Evolutionary conservation across 2,329 filamentous ascomycete genomes (phyloP).

Genomic region (Fusarium sp.): DNA sequence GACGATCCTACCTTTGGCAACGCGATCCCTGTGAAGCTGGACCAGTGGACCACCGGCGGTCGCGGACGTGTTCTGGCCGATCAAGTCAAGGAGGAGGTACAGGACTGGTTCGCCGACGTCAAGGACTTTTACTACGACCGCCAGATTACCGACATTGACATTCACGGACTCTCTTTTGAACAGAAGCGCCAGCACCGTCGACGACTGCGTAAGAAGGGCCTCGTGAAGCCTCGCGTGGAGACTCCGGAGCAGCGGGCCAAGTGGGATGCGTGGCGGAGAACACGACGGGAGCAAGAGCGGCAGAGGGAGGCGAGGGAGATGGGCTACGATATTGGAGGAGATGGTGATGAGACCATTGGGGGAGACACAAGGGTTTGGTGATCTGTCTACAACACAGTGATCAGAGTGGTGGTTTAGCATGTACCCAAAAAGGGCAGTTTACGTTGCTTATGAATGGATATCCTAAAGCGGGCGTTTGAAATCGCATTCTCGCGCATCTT

Average conservation of each 20-base stretch:
- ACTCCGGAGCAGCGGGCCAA: slow-evolving; percentile 59
- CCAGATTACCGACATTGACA: slow-evolving; percentile 62
- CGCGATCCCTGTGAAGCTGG: slow-evolving; percentile 73
- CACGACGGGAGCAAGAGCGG: slow-evolving; percentile 58
- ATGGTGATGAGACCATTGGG: slow-evolving; percentile 51
- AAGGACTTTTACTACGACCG: slow-evolving; percentile 62
- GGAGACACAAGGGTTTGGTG: slow-evolving; percentile 51
- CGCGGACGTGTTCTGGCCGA: slow-evolving; percentile 59
- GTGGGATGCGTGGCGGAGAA: slow-evolving; percentile 62
- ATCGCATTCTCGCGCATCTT: slow-evolving; percentile 18
- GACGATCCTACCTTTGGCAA: slow-evolving; percentile 73
- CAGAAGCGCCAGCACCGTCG: slow-evolving; percentile 65
- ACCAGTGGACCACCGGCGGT: slow-evolving; percentile 72
- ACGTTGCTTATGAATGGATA: slow-evolving; percentile 38
- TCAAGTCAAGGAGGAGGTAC: slow-evolving; percentile 59
- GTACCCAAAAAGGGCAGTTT: slow-evolving; percentile 4
- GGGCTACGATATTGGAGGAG: slow-evolving; percentile 56
- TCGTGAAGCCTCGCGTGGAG: slow-evolving; percentile 55
- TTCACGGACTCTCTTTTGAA: slow-evolving; percentile 61
- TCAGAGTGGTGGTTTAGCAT: slow-evolving; percentile 8
- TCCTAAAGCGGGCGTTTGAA: slow-evolving; percentile 39
- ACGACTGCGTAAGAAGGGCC: slow-evolving; percentile 65
- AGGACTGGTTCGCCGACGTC: slow-evolving; percentile 64
- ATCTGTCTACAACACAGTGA: slow-evolving; percentile 1
- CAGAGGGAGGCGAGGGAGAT: slow-evolving; percentile 58